Evolutionary conservation across 441 rosid species (phyloP), one percentile per base, ranked within the genome.

Genomic region (Populus hybrid): DNA sequence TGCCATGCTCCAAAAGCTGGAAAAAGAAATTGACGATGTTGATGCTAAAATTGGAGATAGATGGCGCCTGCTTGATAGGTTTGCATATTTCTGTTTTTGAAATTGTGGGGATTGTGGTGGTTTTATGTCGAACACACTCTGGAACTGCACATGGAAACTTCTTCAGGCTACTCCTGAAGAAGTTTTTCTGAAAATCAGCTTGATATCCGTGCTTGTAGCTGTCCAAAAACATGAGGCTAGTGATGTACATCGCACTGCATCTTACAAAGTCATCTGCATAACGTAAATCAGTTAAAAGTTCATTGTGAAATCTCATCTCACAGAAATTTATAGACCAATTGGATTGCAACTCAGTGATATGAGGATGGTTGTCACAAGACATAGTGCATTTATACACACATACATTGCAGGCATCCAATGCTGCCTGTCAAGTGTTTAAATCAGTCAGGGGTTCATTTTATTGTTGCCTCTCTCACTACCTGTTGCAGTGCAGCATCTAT

Each of bases 1-100:
- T 77, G 85, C 90, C 9, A 91, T 94, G 98, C 97, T 94, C 76
- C 97, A 94, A 69, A 93, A 91, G 78, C 93, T 94, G 28, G 97
- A 93, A 81, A 94, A 92, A 74, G 98, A 94, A 90, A 94, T 94
- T 75, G 97, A 94, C 77, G 94, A 91, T 71, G 97, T 94, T 29
- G 97, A 92, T 79, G 92, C 91, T 76, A 91, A 92, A 90, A 94
- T 94, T 79, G 97, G 97, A 50, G 92, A 90, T 83, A 90, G 91
- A 33, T 94, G 99, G 99, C 82, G 95, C 73, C 84, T 93, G 73
- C 90, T 94, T 50, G 97, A 94, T 83, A 91, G 94, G 98, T 92
- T 81, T 82, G 89, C 85, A 23, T 64, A n/a, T 74, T 78, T 66
- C 63, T 40, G 3, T 21, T 74, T 73, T 70, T 11, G 45, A 72